Evolutionary conservation across 306 rosid species (phyloP).

Genomic region (Rosa chinensis): DNA sequence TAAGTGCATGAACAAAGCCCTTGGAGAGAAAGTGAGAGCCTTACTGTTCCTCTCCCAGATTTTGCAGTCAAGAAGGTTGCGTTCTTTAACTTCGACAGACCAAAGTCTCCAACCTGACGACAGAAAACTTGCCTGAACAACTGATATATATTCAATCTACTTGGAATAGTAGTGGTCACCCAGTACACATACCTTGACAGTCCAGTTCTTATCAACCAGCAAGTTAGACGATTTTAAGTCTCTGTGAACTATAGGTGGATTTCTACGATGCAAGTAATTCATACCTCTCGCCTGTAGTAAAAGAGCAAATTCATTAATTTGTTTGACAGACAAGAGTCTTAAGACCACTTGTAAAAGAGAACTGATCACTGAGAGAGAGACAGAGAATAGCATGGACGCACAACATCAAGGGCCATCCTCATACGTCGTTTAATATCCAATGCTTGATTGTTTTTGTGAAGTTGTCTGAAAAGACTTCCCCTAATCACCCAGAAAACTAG

Average conservation of each 20-base stretch:
- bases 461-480: constrained; percentile 77
- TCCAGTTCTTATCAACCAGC: constrained; percentile 78
- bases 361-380: constrained; percentile 12
- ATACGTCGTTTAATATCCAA: constrained; percentile 61
- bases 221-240: constrained; percentile 80
- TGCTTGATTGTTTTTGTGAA: constrained; percentile 62
- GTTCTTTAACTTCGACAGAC: constrained; percentile 65
- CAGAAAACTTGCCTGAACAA: constrained; percentile 21
- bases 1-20: neutral
- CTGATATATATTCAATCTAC: constrained; percentile 18
- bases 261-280: constrained; percentile 77
- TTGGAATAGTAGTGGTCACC: constrained; percentile 1
- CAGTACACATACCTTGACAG: constrained; percentile 57
- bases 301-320: constrained; percentile 1
- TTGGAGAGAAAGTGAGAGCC: constrained; percentile 4
- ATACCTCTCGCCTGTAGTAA: constrained; percentile 70
- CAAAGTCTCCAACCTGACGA: constrained; percentile 77
- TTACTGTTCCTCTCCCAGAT: constrained; percentile 80
- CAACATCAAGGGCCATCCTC: constrained; percentile 82
- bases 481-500: constrained; percentile 36
- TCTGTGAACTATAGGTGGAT: constrained; percentile 83
- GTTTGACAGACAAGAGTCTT: constrained; percentile 5
- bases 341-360: constrained; percentile 7
- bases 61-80: constrained; percentile 59
- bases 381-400: constrained; percentile 34